A percentile compares a stretch with the other conserved stretches of the same genome.
phyloP scores from a whole-genome alignment of 768 basidiomycete species.

The Tricholoma matsutake region DNA sequence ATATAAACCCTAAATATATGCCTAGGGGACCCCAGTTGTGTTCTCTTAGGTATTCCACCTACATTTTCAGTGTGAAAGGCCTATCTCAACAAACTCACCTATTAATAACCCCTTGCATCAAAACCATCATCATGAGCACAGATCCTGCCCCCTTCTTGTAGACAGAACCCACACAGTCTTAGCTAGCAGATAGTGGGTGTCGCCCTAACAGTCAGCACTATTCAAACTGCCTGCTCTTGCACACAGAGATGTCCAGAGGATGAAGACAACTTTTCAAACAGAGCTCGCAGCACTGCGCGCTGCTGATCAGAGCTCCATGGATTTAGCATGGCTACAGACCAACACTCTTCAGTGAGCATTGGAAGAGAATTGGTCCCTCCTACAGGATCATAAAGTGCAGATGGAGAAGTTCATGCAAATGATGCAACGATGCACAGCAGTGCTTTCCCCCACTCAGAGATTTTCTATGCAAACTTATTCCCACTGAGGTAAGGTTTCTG shows the following conservation, averaged over 20 bases:
- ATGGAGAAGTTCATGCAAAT: conserved; percentile 1
- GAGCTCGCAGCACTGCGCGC: conserved; percentile 20
- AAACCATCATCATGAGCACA: no score
- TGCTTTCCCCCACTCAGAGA: conserved; percentile 14
- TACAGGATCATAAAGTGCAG: not conserved
- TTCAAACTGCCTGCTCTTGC: conserved; percentile 26
- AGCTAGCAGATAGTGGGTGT: no score
- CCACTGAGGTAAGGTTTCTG: not conserved
- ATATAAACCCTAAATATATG: no score
- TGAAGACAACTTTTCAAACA: conserved; percentile 17
- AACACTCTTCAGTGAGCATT: conserved; percentile 13
- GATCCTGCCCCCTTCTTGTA: no score
- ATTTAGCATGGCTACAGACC: conserved; percentile 20
- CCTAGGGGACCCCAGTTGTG: no score
- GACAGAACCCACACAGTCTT: no score
- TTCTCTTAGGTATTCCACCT: no score
- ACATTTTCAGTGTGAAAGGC: no score
- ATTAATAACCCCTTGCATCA: no score
- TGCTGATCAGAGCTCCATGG: conserved; percentile 14
- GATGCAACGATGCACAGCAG: conserved; percentile 11
- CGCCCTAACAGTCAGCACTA: conserved; percentile 20
- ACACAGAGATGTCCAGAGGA: conserved; percentile 24
- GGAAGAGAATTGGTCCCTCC: conserved; percentile 13
- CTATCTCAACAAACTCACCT: no score
- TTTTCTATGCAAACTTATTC: conserved; percentile 7